phyloP scores from a whole-genome alignment of 495 filamentous ascomycete species.

The Aspergillus homomorphus region DNA sequence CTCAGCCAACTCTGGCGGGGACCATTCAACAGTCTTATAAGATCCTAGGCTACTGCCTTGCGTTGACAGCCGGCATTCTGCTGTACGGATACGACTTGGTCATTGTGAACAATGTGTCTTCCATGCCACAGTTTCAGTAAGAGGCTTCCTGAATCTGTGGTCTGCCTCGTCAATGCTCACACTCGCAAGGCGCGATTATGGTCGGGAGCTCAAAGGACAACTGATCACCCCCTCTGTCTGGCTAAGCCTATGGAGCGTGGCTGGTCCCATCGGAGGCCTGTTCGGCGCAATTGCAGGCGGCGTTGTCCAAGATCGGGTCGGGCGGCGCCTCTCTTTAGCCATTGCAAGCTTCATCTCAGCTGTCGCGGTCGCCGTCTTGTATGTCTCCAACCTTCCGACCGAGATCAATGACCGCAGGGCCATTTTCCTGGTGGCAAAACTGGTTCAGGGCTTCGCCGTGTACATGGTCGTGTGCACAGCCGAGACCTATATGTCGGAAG shows the following conservation, averaged over 20 bases:
- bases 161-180: conserved; percentile 6
- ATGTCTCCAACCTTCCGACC: conserved; percentile 28
- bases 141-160: neutral
- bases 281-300: conserved; percentile 39
- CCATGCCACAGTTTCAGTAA: conserved; percentile 44
- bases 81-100: conserved; percentile 50
- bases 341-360: conserved; percentile 37
- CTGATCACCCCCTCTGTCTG: conserved; percentile 47
- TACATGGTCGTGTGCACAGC: conserved; percentile 40
- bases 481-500: conserved; percentile 49
- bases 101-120: conserved; percentile 46
- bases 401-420: conserved; percentile 28
- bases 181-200: conserved; percentile 32
- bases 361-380: conserved; percentile 35
- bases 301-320: conserved; percentile 38
- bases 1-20: conserved; percentile 5
- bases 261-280: conserved; percentile 40
- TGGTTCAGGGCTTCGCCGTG: conserved; percentile 41
- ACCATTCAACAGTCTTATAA: conserved; percentile 16
- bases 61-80: conserved; percentile 34
- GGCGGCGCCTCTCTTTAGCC: conserved; percentile 37
- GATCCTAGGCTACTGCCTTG: conserved; percentile 29
- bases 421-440: conserved; percentile 30
- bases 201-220: conserved; percentile 25
- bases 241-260: conserved; percentile 45